A percentile compares a stretch with the other conserved stretches of the same genome.
These are phyloP conservation scores for Petasospora rhodanensis DNA, from an alignment of 1,139 yeast genomes.

Conservation along the genomic window DNA sequence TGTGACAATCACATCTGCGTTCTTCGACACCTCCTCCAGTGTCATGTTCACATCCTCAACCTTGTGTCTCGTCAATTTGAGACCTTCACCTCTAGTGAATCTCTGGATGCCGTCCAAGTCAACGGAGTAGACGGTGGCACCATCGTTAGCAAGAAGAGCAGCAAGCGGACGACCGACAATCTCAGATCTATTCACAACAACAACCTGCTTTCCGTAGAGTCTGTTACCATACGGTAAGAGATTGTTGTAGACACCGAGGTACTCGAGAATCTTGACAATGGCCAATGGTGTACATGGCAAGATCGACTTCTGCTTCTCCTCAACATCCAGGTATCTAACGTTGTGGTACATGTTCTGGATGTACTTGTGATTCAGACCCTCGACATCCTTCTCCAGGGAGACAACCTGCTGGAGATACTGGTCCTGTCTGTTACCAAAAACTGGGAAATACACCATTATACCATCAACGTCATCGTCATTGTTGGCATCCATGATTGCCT, in stretches of 20 bases:
- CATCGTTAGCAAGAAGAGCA: conserved; percentile 92
- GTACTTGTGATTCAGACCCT: conserved; percentile 86
- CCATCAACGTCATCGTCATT: conserved; percentile 76
- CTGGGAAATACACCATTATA: conserved; percentile 98
- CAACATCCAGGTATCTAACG: conserved; percentile 70
- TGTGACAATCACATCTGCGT: conserved; percentile 88
- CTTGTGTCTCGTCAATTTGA: conserved; percentile 76
- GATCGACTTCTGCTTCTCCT: conserved; percentile 71
- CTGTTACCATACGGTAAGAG: conserved; percentile 85
- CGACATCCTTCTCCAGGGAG: conserved; percentile 81
- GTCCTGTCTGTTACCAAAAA: conserved; percentile 91
- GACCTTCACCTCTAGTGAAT: conserved; percentile 91
- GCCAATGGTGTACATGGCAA: conserved; percentile 97
- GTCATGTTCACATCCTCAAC: conserved; percentile 59
- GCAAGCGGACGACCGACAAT: conserved; percentile 97
- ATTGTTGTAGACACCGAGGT: conserved; percentile 79
- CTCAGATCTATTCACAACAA: conserved; percentile 89
- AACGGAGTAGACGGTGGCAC: conserved; percentile 91
- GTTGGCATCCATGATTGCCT: conserved; percentile 77
- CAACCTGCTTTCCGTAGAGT: conserved; percentile 84
- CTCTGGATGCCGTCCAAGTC: conserved; percentile 85
- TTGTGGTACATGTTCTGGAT: conserved; percentile 94
- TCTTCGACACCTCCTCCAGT: conserved; percentile 61
- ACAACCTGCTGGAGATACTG: conserved; percentile 93
- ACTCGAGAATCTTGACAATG: conserved; percentile 86